Evolutionary conservation across 2,329 filamentous ascomycete genomes (phyloP).

Genomic region (Xylaria sp.): DNA sequence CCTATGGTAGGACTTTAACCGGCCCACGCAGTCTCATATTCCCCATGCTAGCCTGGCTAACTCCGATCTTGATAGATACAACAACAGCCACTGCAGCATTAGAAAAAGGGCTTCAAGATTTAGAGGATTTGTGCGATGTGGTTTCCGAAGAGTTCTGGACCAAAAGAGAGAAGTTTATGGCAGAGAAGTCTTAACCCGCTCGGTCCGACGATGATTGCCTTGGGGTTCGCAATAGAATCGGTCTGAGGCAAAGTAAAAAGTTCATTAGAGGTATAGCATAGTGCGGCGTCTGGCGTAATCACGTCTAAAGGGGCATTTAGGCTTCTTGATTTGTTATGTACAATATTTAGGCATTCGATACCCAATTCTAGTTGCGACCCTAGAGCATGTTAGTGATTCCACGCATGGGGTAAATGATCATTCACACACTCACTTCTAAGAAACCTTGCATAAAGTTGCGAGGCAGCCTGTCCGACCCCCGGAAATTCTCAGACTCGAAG

Average conservation of each 20-base stretch:
- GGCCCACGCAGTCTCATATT: background rate
- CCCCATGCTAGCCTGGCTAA: constrained; percentile 14
- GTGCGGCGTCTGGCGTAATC: constrained; percentile 42
- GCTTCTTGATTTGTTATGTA: constrained; percentile 46
- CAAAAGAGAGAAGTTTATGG: constrained; percentile 66
- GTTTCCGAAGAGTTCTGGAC: constrained; percentile 87
- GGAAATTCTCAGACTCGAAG: constrained; percentile 82
- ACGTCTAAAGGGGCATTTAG: constrained; percentile 41
- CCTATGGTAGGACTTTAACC: constrained; percentile 71
- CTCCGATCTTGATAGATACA: constrained; percentile 61
- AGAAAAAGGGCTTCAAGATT: constrained; percentile 85
- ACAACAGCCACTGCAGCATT: constrained; percentile 84
- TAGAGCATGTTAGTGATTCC: constrained; percentile 39
- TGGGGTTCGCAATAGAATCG: background rate
- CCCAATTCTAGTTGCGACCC: constrained; percentile 61
- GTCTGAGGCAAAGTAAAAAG: constrained; percentile 14
- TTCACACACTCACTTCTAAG: constrained; percentile 73
- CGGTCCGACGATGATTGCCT: background rate
- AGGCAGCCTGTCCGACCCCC: constrained; percentile 80
- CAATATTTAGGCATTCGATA: constrained; percentile 40
- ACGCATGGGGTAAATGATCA: background rate
- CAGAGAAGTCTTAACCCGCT: constrained; percentile 7
- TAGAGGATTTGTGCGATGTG: constrained; percentile 91
- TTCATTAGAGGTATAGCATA: constrained; percentile 29
- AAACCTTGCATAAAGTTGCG: constrained; percentile 93